Evolutionary conservation across 176 grass and related monocot genomes (phyloP), one percentile per base, ranked within the genome.

Genomic region (Musa itinerans): DNA sequence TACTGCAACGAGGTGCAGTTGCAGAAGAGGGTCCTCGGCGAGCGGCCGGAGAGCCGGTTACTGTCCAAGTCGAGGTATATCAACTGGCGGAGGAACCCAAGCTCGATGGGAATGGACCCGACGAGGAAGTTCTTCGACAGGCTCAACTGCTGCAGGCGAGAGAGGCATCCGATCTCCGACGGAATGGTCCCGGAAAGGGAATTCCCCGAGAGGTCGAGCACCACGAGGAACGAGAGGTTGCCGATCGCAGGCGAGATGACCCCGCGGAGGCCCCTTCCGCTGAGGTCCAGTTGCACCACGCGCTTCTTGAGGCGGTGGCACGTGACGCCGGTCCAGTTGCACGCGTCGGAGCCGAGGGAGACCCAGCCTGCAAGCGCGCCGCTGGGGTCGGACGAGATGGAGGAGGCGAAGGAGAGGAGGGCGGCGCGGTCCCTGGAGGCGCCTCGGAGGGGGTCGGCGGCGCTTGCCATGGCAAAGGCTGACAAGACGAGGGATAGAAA

Each of bases 201-300:
- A 70, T 96, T 96, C 5, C 74, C 64, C 0, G 95, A 98, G 72
- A 98, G 81, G 62, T 98, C 95, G 29, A 98, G 87, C 9, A 99
- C 83, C 19, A 9, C 72, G 50, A 99, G 90, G 68, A 84, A 89
- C 2, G 90, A 89, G 20, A 99, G 88, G 34, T 85, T 82, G 50
- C 79, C 83, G 5, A 99, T 71, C 5, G 84, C 90, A 0, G 78
- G 80, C 9, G 84, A 83, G 53, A 99, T 79, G 56, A 69, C 77
- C 1, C 95, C 95, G 20, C 85, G 53, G 82, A 99, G 95, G 22
- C 26, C 80, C 2, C 65, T 49, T 1, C 75, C 71, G 2, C 68
- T 53, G 3, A 99, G 89, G 1, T 58, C 24, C 78, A 99, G 16
- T 67, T 79, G 80, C 65, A 81, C 81, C 22, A 94, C 90, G 9